Percentiles rank a stretch among this genome's conserved stretches.
Conservation (phyloP, 1,139 yeast genomes). For the Taphrina deformans region DNA sequence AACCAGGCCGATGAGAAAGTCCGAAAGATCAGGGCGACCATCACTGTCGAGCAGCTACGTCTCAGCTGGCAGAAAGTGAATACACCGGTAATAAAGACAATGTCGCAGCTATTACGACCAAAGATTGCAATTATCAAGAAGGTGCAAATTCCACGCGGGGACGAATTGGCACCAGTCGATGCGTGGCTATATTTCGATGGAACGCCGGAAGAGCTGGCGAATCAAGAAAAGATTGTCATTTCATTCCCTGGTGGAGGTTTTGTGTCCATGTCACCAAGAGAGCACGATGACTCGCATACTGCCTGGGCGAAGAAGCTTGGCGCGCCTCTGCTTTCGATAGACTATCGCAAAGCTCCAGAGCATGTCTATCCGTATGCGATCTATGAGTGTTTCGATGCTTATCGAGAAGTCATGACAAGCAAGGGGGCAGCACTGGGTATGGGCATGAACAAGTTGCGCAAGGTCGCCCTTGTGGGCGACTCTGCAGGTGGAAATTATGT, state of each 20-base stretch:
- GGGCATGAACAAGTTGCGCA: slow-evolving; percentile 37
- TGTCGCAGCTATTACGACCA: slow-evolving; percentile 37
- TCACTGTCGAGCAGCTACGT: slow-evolving; percentile 40
- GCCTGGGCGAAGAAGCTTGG: slow-evolving; percentile 40
- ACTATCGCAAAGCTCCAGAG: slow-evolving; percentile 51
- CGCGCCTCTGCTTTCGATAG: slow-evolving; percentile 40
- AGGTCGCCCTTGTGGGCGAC: slow-evolving; percentile 40
- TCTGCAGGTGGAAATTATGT: slow-evolving; percentile 43
- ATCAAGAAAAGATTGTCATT: slow-evolving; percentile 38
- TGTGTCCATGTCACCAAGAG: slow-evolving; percentile 40
- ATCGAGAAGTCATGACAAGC: slow-evolving; percentile 41
- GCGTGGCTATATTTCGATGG: slow-evolving; percentile 41
- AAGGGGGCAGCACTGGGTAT: slow-evolving; percentile 40
- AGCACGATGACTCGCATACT: slow-evolving; percentile 39
- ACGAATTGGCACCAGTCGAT: slow-evolving; percentile 30
- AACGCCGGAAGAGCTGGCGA: slow-evolving; percentile 36
- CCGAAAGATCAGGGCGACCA: slow-evolving; percentile 39
- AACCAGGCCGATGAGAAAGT: slow-evolving; percentile 42
- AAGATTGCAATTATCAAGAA: slow-evolving; percentile 34
- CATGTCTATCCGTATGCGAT: slow-evolving; percentile 55
- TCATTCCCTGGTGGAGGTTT: slow-evolving; percentile 42
- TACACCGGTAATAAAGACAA: slow-evolving; percentile 39
- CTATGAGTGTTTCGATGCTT: slow-evolving; percentile 52
- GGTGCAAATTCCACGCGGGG: slow-evolving; percentile 37
- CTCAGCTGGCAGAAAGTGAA: slow-evolving; percentile 41